phyloP scores from a whole-genome alignment of 768 basidiomycete species.

The Serendipita vermifera region DNA sequence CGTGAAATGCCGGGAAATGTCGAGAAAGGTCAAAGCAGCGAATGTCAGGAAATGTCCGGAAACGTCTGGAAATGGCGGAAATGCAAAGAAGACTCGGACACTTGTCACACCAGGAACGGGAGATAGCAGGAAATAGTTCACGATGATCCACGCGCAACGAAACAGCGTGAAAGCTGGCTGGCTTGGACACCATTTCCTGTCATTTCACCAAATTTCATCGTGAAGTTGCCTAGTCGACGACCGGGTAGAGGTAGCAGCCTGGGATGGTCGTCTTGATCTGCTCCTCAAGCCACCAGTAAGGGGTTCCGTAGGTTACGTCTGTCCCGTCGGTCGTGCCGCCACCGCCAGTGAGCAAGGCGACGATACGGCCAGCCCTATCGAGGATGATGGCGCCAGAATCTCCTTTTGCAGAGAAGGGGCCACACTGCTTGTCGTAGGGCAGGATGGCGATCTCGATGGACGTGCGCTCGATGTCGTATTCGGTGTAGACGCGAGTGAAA shows the following conservation, averaged over 20 bases:
- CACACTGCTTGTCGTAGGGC: conserved; percentile 17
- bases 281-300: conserved; percentile 23
- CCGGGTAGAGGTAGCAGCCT: conserved; percentile 23
- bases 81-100: no score
- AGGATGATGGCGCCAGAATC: conserved; percentile 26
- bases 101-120: no score
- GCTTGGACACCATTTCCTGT: no score
- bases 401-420: conserved; percentile 22
- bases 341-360: conserved; percentile 25
- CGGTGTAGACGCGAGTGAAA: conserved; percentile 23
- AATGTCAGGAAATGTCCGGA: no score
- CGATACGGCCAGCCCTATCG: conserved; percentile 21
- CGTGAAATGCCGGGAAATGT: no score
- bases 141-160: no score
- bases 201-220: no score
- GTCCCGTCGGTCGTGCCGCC: conserved; percentile 18
- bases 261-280: conserved; percentile 26
- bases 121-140: no score
- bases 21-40: no score
- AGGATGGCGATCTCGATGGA: conserved; percentile 24
- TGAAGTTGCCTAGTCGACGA: background rate
- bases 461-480: conserved; percentile 12
- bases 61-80: no score
- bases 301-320: conserved; percentile 25
- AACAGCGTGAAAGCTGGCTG: no score